Evolutionary conservation across 257 asterid species (phyloP).

Genomic region (Prunella vulgaris): DNA sequence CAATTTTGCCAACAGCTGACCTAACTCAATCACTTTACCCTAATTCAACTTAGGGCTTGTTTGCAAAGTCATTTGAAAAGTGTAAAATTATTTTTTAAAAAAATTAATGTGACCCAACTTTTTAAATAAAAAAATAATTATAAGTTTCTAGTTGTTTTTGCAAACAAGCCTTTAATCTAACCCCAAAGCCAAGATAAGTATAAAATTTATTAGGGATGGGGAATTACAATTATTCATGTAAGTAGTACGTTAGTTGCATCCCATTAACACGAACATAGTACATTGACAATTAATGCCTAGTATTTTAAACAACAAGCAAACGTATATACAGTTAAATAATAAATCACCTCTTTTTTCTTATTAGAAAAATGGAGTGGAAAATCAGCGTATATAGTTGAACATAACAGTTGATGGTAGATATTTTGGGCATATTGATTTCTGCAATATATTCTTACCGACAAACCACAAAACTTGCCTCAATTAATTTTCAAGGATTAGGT

Average conservation of each 20-base stretch:
- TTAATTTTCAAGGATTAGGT: conserved; percentile 5
- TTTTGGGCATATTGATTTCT: neutral
- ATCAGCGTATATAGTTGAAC: neutral
- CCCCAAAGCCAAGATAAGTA: too few relatives aligned
- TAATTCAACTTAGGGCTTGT: too few relatives aligned
- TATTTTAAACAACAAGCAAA: neutral
- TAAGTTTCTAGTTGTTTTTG: too few relatives aligned
- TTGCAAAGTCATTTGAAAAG: too few relatives aligned
- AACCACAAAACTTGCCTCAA: conserved; percentile 17
- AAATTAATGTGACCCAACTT: too few relatives aligned
- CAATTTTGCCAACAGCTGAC: too few relatives aligned
- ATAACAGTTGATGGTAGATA: neutral
- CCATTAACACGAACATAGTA: conserved; percentile 11
- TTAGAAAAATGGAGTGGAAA: neutral
- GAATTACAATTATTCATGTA: neutral
- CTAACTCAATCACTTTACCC: too few relatives aligned
- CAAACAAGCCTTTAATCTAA: too few relatives aligned
- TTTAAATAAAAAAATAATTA: too few relatives aligned
- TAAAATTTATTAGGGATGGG: too few relatives aligned
- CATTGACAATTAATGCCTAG: neutral
- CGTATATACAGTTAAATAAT: neutral
- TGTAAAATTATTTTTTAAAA: too few relatives aligned
- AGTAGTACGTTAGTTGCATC: conserved; percentile 16
- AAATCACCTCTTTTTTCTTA: neutral
- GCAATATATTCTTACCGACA: conserved; percentile 30